Percentiles rank a stretch among this genome's conserved stretches.
Evolutionary conservation across 2,329 filamentous ascomycete genomes (phyloP).

Genomic region (Cadophora sp.): DNA sequence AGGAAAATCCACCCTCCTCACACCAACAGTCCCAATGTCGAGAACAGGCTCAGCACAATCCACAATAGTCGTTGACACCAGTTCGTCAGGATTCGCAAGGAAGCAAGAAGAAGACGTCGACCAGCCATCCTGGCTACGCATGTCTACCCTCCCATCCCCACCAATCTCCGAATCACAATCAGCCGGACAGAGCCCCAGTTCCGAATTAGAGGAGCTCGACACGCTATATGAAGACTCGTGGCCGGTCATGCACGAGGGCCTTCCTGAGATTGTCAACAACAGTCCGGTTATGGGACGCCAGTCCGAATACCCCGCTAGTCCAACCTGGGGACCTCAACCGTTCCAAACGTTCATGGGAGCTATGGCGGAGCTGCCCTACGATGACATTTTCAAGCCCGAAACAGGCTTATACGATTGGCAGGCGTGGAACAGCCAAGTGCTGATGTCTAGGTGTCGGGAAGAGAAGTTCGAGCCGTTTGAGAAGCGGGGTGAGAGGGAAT

Average conservation of each 20-base stretch:
- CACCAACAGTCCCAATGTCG: conserved; percentile 34
- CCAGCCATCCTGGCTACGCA: conserved; percentile 32
- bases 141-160: conserved; percentile 38
- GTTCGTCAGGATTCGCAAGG: conserved; percentile 8
- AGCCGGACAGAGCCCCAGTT: conserved; percentile 23
- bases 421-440: conserved; percentile 40
- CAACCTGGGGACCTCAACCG: conserved; percentile 40
- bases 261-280: conserved; percentile 33
- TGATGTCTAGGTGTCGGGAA: conserved; percentile 42
- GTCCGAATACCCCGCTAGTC: conserved; percentile 39
- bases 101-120: conserved; percentile 18
- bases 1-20: conserved; percentile 22
- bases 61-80: conserved; percentile 37
- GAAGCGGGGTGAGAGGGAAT: conserved; percentile 35
- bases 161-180: conserved; percentile 36
- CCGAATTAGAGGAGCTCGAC: conserved; percentile 36
- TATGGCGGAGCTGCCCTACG: conserved; percentile 41
- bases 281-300: conserved; percentile 29
- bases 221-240: conserved; percentile 42
- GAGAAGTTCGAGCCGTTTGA: conserved; percentile 40
- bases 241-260: conserved; percentile 32
- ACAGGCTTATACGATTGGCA: conserved; percentile 43
- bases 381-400: conserved; percentile 44
- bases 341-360: conserved; percentile 45
- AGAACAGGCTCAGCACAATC: conserved; percentile 33